Percentiles rank a stretch among this genome's conserved stretches.
Evolutionary conservation across 192 early-diverging fungal species (phyloP).

Genomic region (Chytriomyces hyalinus): DNA sequence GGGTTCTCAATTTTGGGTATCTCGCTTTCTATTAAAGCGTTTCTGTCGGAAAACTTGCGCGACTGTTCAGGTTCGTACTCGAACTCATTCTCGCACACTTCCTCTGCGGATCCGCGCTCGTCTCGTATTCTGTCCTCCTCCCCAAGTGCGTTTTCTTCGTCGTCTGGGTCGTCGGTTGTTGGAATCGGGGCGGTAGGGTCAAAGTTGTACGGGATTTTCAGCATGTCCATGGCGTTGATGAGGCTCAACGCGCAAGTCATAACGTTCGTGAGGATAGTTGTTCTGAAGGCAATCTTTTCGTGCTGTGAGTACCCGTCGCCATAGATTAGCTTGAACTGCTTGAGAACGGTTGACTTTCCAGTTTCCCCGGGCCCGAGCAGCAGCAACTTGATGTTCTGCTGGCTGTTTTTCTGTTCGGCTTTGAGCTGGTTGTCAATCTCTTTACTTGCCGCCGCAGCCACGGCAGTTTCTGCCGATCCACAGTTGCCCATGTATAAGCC

Average conservation of each 20-base stretch:
- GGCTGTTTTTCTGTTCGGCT: constrained; percentile 44
- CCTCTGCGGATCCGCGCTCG: constrained; percentile 13
- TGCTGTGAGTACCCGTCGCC: constrained; percentile 42
- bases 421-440: constrained; percentile 57
- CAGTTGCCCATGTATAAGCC: constrained; percentile 41
- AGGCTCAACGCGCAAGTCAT: constrained; percentile 41
- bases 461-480: constrained; percentile 35
- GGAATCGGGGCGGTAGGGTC: not conserved
- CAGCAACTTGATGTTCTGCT: constrained; percentile 44
- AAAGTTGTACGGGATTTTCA: constrained; percentile 41
- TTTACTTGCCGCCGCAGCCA: constrained; percentile 53
- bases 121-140: constrained; percentile 42
- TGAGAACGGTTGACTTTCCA: constrained; percentile 56
- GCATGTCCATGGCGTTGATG: constrained; percentile 47
- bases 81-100: not conserved
- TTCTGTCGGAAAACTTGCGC: constrained; percentile 2
- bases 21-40: constrained; percentile 47
- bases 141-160: constrained; percentile 27
- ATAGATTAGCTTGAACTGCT: constrained; percentile 54
- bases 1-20: constrained; percentile 83
- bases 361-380: constrained; percentile 53
- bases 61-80: constrained; percentile 9
- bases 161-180: not conserved
- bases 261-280: constrained; percentile 44
- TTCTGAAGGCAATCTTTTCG: constrained; percentile 45